Percentiles rank a stretch among this genome's conserved stretches.
phyloP scores from a whole-genome alignment of 108 stramenopile species.

The Conticribra guillardii region DNA sequence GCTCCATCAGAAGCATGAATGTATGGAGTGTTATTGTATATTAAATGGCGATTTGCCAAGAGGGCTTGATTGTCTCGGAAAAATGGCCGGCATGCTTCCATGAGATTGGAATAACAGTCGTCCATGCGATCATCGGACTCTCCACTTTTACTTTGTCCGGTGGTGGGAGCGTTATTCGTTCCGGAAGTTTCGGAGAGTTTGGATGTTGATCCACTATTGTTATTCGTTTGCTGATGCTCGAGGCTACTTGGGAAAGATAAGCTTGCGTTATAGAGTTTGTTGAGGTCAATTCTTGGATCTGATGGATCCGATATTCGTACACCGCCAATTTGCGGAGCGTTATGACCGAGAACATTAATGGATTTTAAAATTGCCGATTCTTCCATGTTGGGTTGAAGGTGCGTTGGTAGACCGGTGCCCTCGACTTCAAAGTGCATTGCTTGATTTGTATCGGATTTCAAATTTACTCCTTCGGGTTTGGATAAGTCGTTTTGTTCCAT shows the following conservation, averaged over 20 bases:
- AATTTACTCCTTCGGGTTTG: not conserved
- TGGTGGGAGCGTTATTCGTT: not conserved
- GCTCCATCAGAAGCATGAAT: slow-evolving; percentile 22
- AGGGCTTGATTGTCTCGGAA: slow-evolving; percentile 24
- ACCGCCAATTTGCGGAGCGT: slow-evolving; percentile 53
- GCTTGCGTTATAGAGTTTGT: not conserved
- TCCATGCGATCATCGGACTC: not conserved
- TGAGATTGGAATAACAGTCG: slow-evolving; percentile 31
- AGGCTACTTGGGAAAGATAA: not conserved
- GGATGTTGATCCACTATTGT: not conserved
- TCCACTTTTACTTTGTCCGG: not conserved
- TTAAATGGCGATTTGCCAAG: slow-evolving; percentile 1
- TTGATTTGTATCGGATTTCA: not conserved
- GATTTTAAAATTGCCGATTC: not conserved
- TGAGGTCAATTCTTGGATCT: slow-evolving; percentile 65
- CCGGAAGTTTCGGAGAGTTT: not conserved
- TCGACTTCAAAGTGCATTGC: not conserved
- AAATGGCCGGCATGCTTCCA: slow-evolving; percentile 45
- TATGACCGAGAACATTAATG: not conserved
- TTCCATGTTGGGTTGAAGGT: not conserved
- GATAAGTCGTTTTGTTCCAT: not conserved
- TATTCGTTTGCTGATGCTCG: not conserved
- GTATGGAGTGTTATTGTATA: not conserved
- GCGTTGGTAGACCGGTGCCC: not conserved
- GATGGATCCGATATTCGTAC: slow-evolving; percentile 52